Conservation (phyloP, 2,329 filamentous ascomycete genomes). For the Acrodontium crateriforme region DNA sequence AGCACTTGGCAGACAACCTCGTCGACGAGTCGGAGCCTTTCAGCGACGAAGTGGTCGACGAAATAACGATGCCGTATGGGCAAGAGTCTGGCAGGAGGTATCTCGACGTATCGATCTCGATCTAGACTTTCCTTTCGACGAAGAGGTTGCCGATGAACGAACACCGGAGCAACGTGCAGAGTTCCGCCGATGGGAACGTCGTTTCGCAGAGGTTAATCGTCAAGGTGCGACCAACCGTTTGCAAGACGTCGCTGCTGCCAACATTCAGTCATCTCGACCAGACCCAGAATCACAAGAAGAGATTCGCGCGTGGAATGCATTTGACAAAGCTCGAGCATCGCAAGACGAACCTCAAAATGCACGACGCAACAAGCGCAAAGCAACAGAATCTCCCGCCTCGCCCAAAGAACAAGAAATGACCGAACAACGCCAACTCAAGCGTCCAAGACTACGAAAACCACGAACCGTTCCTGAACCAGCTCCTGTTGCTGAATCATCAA, state of each 20-base stretch:
- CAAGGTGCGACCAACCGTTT: constrained; percentile 56
- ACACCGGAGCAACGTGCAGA: constrained; percentile 36
- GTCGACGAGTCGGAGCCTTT: constrained; percentile 6
- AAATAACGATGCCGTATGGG: constrained; percentile 45
- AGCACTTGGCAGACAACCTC: constrained; percentile 13
- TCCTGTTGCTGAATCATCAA: constrained; percentile 24
- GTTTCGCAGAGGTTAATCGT: constrained; percentile 66
- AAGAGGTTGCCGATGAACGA: constrained; percentile 45
- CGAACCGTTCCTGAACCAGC: constrained; percentile 32
- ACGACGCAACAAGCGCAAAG: constrained; percentile 58
- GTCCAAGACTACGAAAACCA: constrained; percentile 46
- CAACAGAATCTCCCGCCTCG: constrained; percentile 57
- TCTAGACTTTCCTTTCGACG: constrained; percentile 72
- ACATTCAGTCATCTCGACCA: constrained; percentile 39
- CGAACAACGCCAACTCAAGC: constrained; percentile 63
- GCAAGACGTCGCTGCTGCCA: constrained; percentile 38
- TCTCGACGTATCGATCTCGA: constrained; percentile 68
- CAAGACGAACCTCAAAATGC: constrained; percentile 30
- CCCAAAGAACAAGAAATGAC: constrained; percentile 48
- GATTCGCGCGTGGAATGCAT: constrained; percentile 73
- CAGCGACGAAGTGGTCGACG: constrained; percentile 9
- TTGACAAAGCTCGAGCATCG: constrained; percentile 69
- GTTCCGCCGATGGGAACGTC: constrained; percentile 64
- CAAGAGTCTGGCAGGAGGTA: constrained; percentile 77
- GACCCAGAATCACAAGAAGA: constrained; percentile 67